A percentile compares a stretch with the other conserved stretches of the same genome.
Conservation (phyloP, 169 alveolate genomes). For the Eimeria necatrix region DNA sequence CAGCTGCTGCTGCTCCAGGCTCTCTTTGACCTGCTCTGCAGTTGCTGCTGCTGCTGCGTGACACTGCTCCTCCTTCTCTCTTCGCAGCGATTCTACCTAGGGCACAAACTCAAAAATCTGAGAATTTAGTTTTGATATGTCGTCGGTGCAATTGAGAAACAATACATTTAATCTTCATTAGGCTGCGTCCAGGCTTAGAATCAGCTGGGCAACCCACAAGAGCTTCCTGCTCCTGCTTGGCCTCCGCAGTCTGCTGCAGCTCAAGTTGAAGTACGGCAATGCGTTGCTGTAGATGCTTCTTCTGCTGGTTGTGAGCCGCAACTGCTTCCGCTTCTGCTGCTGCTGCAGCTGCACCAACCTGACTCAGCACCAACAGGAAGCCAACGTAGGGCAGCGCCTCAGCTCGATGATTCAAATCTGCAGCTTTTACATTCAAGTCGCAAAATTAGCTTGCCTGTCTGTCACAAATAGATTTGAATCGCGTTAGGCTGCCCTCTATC, state of each 20-base stretch:
- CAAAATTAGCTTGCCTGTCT: constrained; percentile 14
- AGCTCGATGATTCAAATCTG: not conserved
- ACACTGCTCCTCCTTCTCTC: not conserved
- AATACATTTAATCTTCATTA: too few relatives aligned
- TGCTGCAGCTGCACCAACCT: constrained; percentile 44
- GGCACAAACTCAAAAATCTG: not conserved
- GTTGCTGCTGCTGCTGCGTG: constrained; percentile 46
- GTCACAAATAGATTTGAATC: constrained; percentile 44
- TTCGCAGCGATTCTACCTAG: constrained; percentile 38
- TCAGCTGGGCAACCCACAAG: not conserved
- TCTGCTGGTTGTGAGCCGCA: constrained; percentile 26
- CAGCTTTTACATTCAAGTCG: not conserved
- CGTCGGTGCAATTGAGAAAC: too few relatives aligned
- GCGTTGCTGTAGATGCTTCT: constrained; percentile 22
- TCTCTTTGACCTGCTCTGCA: constrained; percentile 23
- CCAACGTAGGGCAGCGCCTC: too few relatives aligned
- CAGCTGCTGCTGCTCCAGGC: constrained; percentile 45
- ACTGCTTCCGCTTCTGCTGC: constrained; percentile 59
- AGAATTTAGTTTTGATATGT: too few relatives aligned
- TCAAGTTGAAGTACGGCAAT: constrained; percentile 30
- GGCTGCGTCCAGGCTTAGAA: not conserved
- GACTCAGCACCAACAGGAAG: constrained; percentile 14
- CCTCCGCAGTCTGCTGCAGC: constrained; percentile 31
- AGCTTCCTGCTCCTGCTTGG: constrained; percentile 27
- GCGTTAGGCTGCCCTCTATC: constrained; percentile 42